Conservation (phyloP, 805 yeast species). For the Saturnispora zaruensis region DNA sequence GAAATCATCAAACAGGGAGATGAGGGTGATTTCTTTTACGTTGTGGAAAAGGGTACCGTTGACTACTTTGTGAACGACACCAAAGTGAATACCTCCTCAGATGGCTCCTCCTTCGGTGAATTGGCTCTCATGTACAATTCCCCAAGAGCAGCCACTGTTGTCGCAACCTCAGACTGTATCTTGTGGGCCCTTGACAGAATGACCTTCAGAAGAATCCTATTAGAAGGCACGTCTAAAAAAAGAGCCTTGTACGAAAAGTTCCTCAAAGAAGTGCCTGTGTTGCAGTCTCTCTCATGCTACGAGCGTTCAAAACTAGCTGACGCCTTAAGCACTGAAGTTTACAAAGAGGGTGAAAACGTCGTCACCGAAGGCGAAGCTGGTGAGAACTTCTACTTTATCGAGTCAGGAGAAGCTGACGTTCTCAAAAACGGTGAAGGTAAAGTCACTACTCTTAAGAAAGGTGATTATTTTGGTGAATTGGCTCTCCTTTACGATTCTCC, state of each 20-base stretch:
- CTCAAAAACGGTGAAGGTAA: constrained; percentile 52
- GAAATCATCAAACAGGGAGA: constrained; percentile 85
- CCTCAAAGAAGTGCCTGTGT: constrained; percentile 76
- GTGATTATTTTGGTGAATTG: constrained; percentile 95
- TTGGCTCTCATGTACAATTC: constrained; percentile 95
- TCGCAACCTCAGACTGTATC: constrained; percentile 59
- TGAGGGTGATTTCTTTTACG: constrained; percentile 87
- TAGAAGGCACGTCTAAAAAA: constrained; percentile 86
- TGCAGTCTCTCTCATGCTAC: constrained; percentile 61
- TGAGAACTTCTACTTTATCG: constrained; percentile 64
- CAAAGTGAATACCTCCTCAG: constrained; percentile 65
- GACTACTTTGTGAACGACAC: constrained; percentile 67
- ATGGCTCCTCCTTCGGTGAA: constrained; percentile 93
- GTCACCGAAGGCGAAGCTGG: constrained; percentile 83
- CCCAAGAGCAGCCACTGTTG: constrained; percentile 94
- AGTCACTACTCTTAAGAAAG: constrained; percentile 54
- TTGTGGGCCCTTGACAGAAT: constrained; percentile 91
- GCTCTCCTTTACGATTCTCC: constrained; percentile 88
- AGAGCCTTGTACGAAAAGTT: constrained; percentile 86
- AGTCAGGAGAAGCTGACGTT: constrained; percentile 78
- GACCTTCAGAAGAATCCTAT: constrained; percentile 83
- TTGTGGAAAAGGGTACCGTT: constrained; percentile 77
- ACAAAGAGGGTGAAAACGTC: constrained; percentile 61
- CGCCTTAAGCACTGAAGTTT: constrained; percentile 75
- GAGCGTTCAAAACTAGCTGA: constrained; percentile 92